phyloP scores from a whole-genome alignment of 192 early-diverging fungal genomes.

The Rhizophagus prolifer region DNA sequence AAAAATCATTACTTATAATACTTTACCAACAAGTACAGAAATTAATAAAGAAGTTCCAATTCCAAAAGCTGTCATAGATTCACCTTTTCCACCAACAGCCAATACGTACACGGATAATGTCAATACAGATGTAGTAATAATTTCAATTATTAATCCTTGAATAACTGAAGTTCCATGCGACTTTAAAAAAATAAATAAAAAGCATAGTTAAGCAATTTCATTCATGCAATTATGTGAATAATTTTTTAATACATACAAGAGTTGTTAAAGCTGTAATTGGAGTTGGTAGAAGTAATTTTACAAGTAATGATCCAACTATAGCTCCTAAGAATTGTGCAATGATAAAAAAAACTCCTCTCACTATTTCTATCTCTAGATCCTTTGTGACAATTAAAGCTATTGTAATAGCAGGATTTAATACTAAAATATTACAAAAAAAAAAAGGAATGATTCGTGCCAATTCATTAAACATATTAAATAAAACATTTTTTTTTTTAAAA shows the following conservation, averaged over 20 bases:
- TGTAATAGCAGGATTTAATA: conserved; percentile 12
- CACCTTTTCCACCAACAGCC: neutral
- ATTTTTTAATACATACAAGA: neutral
- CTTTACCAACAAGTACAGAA: conserved; percentile 10
- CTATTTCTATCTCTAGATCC: no score
- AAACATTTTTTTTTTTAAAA: no score
- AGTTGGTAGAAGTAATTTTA: neutral
- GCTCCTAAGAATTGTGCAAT: conserved; percentile 1
- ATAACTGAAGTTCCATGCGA: neutral
- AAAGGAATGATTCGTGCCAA: neutral
- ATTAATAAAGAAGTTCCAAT: conserved; percentile 4
- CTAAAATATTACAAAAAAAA: neutral
- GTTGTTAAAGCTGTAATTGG: neutral
- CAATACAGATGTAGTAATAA: neutral
- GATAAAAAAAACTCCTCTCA: neutral
- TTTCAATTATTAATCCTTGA: conserved; percentile 1
- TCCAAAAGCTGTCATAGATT: neutral
- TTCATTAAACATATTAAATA: neutral
- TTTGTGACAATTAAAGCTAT: neutral
- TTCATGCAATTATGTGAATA: no score
- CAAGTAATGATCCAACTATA: neutral
- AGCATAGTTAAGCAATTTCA: neutral
- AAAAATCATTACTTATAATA: neutral
- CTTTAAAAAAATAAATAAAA: neutral
- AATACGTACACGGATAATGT: neutral